A percentile compares a stretch with the other conserved stretches of the same genome.
These are phyloP conservation scores for Lasiodiplodia gonubiensis DNA, from an alignment of 2,329 filamentous ascomycete species.

Conservation along the genomic window DNA sequence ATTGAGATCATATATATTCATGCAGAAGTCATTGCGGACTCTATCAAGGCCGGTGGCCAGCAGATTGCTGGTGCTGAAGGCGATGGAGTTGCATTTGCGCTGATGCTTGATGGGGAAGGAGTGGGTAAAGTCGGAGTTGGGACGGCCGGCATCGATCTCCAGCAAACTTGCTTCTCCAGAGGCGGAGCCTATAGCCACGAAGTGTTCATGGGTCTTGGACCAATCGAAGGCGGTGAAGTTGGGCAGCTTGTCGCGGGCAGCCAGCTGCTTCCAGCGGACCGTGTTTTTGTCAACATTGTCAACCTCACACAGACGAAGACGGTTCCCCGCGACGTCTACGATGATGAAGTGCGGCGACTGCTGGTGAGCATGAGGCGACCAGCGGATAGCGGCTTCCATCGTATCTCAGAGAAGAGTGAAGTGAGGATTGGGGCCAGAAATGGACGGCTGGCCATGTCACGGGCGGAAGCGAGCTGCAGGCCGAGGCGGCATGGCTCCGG, in stretches of 20 bases:
- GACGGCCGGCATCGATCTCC: conserved; percentile 68
- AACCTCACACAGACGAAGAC: conserved; percentile 63
- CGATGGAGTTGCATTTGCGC: conserved; percentile 79
- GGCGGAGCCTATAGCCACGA: conserved; percentile 76
- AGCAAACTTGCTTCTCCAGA: conserved; percentile 78
- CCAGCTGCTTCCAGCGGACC: conserved; percentile 60
- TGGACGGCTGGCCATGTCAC: conserved; percentile 18
- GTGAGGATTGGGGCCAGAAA: not conserved
- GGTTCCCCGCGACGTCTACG: conserved; percentile 65
- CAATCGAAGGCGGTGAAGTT: conserved; percentile 70
- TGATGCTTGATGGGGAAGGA: conserved; percentile 75
- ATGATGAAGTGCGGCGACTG: conserved; percentile 63
- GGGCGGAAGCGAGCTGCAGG: conserved; percentile 15
- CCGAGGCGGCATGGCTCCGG: not conserved
- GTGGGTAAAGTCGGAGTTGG: conserved; percentile 57
- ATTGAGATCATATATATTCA: conserved; percentile 83
- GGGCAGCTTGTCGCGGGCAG: conserved; percentile 61
- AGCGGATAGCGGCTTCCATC: conserved; percentile 68
- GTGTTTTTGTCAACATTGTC: conserved; percentile 40
- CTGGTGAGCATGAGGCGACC: conserved; percentile 63
- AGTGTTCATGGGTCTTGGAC: conserved; percentile 65
- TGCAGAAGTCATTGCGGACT: conserved; percentile 79
- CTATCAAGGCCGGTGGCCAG: conserved; percentile 81
- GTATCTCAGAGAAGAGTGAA: conserved; percentile 28
- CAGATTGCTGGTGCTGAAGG: conserved; percentile 73